A percentile compares a stretch with the other conserved stretches of the same genome.
These are phyloP conservation scores for Fonsecaea erecta DNA, from an alignment of 2,329 filamentous ascomycete species.

Conservation along the genomic window DNA sequence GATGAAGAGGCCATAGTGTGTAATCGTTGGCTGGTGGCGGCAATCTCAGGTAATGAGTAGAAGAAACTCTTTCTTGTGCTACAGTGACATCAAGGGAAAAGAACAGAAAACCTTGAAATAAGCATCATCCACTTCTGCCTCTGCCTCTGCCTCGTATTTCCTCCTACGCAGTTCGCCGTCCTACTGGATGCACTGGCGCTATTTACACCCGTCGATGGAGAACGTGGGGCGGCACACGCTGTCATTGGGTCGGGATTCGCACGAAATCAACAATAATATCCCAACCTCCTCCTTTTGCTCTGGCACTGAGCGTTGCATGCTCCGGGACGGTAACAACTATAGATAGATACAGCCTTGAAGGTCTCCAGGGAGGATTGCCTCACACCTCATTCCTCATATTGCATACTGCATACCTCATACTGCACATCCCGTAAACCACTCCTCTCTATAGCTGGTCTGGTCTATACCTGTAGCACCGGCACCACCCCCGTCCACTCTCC, in stretches of 20 bases:
- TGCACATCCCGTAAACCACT: no score
- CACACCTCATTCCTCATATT: no score
- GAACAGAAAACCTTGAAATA: not conserved
- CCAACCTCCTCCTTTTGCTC: not conserved
- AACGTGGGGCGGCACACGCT: not conserved
- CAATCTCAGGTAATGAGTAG: not conserved
- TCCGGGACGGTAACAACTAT: no score
- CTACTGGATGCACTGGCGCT: not conserved
- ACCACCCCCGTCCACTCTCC: conserved; percentile 67
- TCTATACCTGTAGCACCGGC: conserved; percentile 56
- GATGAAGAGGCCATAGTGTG: no score
- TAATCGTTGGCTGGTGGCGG: no score
- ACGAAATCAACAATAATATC: not conserved
- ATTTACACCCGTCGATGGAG: not conserved
- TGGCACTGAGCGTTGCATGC: no score
- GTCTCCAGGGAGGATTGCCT: no score
- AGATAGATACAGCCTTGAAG: no score
- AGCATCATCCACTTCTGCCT: not conserved
- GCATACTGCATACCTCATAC: no score
- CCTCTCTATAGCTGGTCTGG: no score
- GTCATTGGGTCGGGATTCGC: conserved; percentile 1
- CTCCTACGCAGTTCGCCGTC: not conserved
- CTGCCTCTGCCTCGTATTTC: no score
- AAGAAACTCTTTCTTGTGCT: not conserved
- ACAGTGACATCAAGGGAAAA: not conserved